A percentile compares a stretch with the other conserved stretches of the same genome.
These are phyloP conservation scores for Ailanthus altissimus DNA, from an alignment of 345 rosid genomes.

Conservation along the genomic window DNA sequence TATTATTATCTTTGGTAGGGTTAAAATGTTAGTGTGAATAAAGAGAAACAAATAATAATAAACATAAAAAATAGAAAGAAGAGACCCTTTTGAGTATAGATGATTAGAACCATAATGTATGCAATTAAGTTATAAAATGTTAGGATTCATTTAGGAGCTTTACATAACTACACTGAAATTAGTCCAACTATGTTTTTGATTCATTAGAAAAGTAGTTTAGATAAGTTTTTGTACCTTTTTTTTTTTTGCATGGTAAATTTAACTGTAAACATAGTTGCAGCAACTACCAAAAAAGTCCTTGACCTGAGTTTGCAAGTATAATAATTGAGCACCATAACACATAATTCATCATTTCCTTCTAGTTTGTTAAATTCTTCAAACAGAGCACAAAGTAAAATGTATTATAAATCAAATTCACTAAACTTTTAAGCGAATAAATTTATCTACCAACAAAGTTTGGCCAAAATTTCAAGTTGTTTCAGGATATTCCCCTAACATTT, in stretches of 20 bases:
- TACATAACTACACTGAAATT: too few relatives aligned
- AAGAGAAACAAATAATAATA: background rate
- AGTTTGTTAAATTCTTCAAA: too few relatives aligned
- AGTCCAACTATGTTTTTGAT: background rate
- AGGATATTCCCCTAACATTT: too few relatives aligned
- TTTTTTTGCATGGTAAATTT: background rate
- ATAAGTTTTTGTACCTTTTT: background rate
- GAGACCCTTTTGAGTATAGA: background rate
- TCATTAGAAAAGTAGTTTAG: background rate
- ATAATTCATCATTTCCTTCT: background rate
- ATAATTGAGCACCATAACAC: background rate
- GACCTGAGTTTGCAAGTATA: constrained; percentile 3
- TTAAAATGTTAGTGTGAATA: background rate
- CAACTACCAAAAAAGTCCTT: background rate
- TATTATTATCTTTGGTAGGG: too few relatives aligned
- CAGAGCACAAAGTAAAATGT: too few relatives aligned
- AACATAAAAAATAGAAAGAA: background rate
- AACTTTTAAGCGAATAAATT: too few relatives aligned
- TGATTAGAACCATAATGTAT: background rate
- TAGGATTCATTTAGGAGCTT: background rate
- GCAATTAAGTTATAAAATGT: background rate
- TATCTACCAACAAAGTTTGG: too few relatives aligned
- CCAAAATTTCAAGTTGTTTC: too few relatives aligned
- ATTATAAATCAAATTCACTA: too few relatives aligned
- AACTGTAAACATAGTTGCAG: constrained; percentile 2